phyloP scores from a whole-genome alignment of 164 flowering plant species.

The Nelumbo lutea region DNA sequence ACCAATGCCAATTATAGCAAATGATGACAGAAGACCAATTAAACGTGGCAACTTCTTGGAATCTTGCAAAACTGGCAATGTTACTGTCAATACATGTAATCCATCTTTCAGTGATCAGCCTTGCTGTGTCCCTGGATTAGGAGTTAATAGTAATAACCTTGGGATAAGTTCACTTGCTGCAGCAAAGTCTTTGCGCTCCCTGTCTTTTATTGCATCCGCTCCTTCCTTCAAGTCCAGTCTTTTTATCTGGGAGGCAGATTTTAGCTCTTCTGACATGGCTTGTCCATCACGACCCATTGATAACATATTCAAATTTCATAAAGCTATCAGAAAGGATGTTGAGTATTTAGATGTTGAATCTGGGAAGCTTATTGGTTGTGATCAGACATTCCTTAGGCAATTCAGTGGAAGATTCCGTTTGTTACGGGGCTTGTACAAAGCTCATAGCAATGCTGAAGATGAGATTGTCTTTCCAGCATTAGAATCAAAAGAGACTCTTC shows the following conservation, averaged over 20 bases:
- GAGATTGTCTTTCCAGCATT: slow-evolving; percentile 95
- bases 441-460: slow-evolving; percentile 98
- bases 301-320: slow-evolving; percentile 84
- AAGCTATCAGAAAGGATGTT: slow-evolving; percentile 88
- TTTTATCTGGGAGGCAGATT: slow-evolving; percentile 75
- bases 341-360: slow-evolving; percentile 94
- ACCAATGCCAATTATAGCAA: slow-evolving; percentile 12
- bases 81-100: slow-evolving; percentile 20
- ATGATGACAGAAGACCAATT: slow-evolving; percentile 35
- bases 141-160: slow-evolving; percentile 52
- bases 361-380: slow-evolving; percentile 68
- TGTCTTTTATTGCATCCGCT: slow-evolving; percentile 58
- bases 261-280: slow-evolving; percentile 36
- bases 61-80: slow-evolving; percentile 17
- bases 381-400: slow-evolving; percentile 63
- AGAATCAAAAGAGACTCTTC: slow-evolving; percentile 87
- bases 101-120: slow-evolving; percentile 39
- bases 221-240: slow-evolving; percentile 89
- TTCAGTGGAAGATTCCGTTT: slow-evolving; percentile 88
- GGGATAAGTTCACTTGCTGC: slow-evolving; percentile 55
- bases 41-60: slow-evolving; percentile 38
- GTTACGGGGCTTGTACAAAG: slow-evolving; percentile 85
- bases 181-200: slow-evolving; percentile 66
- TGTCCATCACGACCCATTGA: slow-evolving; percentile 68
- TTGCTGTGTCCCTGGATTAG: slow-evolving; percentile 87